Base-by-base conservation (phyloP, 176 grass and related monocot species). In the Musa itinerans region DNA sequence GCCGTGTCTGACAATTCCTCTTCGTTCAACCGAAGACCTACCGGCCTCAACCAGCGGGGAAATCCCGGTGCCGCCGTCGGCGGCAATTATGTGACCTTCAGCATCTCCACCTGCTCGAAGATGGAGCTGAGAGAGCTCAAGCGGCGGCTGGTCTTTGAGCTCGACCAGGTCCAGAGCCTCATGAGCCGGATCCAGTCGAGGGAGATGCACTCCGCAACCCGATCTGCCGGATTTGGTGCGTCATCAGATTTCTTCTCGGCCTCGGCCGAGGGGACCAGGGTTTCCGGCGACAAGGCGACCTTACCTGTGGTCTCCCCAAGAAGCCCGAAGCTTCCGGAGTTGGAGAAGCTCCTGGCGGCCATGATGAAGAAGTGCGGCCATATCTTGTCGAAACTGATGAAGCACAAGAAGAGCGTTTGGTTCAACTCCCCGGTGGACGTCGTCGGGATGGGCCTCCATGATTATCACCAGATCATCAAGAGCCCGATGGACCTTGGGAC, bases 401-500 rank as follows among this genome's bases (percentile, higher is more conserved):
- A 99, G 86, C 79, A 93, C 80, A 94, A 87, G 83, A 87, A 86
- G 54, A 85, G 89, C 73, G 61, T 89, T 11, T 99, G 90, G 95
- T 99, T 99, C 82, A 99, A 94, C 76, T 54, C 86, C 24, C 95
- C 91, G 0, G 95, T 99, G 1, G 88, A 94, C 8, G 88, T 88
- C 1, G 90, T 85, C 13, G 76, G 74, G 29, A 86, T 94, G 51
- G 88, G 90, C 0, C 87, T 99, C 48, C 84, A 94, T 59, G 95
- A 94, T 80, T 99, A 99, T 78, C 73, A 78, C 70, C 12, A 86
- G 78, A 86, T 99, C 76, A 90, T 99, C 75, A 89, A 86, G 55
- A 50, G 75, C 13, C 95, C 95, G 21, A 99, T 99, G 95, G 95
- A 99, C 66, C 87, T 99, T 73, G 86, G 95, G 48, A 87, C 90